A percentile compares a stretch with the other conserved stretches of the same genome.
phyloP scores from a whole-genome alignment of 768 basidiomycete species.

The Infundibulicybe gibba region DNA sequence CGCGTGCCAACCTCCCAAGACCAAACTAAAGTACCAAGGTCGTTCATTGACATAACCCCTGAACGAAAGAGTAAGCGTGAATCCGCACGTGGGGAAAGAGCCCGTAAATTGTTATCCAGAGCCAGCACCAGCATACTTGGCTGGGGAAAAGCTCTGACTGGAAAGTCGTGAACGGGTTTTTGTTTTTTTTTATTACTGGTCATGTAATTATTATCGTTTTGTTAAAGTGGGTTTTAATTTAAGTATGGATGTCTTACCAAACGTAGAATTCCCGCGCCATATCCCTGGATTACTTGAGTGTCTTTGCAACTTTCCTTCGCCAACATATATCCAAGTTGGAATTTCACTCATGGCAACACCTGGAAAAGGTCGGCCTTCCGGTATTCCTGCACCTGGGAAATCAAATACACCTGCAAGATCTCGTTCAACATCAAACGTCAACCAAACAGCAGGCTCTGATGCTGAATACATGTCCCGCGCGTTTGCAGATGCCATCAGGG shows the following conservation, averaged over 20 bases:
- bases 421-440: slow-evolving; percentile 58
- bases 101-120: slow-evolving; percentile 13
- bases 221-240: slow-evolving; percentile 7
- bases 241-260: slow-evolving; percentile 1
- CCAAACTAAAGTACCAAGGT: slow-evolving; percentile 13
- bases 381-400: slow-evolving; percentile 35
- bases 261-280: no score
- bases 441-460: slow-evolving; percentile 32
- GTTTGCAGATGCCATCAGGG: slow-evolving; percentile 76
- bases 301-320: not conserved
- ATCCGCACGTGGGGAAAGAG: slow-evolving; percentile 1
- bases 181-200: not conserved
- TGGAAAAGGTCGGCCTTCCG: slow-evolving; percentile 38
- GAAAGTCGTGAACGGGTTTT: slow-evolving; percentile 7
- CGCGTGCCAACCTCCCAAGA: not conserved
- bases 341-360: slow-evolving; percentile 30
- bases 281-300: not conserved
- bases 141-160: slow-evolving; percentile 13
- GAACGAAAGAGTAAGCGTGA: slow-evolving; percentile 11
- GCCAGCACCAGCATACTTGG: slow-evolving; percentile 12
- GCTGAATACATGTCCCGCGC: slow-evolving; percentile 63
- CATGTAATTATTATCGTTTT: not conserved
- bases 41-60: slow-evolving; percentile 36
- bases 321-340: no score
- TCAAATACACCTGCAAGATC: slow-evolving; percentile 68